Conservation (phyloP, 2,329 filamentous ascomycete species). For the Colletotrichum eremochloae region DNA sequence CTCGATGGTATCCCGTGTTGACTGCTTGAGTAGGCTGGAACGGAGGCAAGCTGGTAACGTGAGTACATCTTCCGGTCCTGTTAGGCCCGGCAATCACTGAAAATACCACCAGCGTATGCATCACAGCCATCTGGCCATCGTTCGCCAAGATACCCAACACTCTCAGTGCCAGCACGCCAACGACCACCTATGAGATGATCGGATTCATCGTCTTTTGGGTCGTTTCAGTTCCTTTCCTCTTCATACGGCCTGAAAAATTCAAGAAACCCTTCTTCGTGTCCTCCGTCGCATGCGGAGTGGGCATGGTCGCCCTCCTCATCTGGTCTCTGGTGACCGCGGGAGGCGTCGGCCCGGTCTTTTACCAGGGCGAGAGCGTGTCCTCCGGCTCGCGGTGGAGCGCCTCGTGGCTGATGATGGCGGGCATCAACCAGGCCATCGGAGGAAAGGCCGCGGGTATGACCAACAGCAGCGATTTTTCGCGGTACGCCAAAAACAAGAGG, state of each 20-base stretch:
- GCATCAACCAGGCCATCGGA: slow-evolving; percentile 53
- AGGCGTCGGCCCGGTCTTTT: slow-evolving; percentile 60
- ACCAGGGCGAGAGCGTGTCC: slow-evolving; percentile 27
- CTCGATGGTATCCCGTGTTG: neutral
- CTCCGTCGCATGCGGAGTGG: slow-evolving; percentile 57
- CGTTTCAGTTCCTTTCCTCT: slow-evolving; percentile 62
- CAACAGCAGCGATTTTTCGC: slow-evolving; percentile 56
- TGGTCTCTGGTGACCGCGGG: slow-evolving; percentile 59
- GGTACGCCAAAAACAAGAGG: slow-evolving; percentile 49
- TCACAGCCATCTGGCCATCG: slow-evolving; percentile 61
- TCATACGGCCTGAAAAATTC: slow-evolving; percentile 61
- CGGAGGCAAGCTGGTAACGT: slow-evolving; percentile 14
- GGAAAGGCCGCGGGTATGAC: slow-evolving; percentile 54
- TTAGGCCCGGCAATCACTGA: neutral
- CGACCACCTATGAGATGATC: slow-evolving; percentile 58
- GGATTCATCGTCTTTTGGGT: slow-evolving; percentile 66
- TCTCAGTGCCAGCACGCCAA: slow-evolving; percentile 53
- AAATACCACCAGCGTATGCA: slow-evolving; percentile 47
- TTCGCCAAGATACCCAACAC: slow-evolving; percentile 60
- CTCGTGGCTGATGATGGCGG: slow-evolving; percentile 55
- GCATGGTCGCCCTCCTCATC: slow-evolving; percentile 62
- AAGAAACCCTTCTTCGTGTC: slow-evolving; percentile 60
- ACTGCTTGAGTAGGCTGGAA: neutral
- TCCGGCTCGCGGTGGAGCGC: slow-evolving; percentile 45
- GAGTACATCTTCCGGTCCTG: neutral